Evolutionary conservation across 2,329 filamentous ascomycete genomes (phyloP), one percentile per base, ranked within the genome.

Genomic region (Trichoderma polysporum): DNA sequence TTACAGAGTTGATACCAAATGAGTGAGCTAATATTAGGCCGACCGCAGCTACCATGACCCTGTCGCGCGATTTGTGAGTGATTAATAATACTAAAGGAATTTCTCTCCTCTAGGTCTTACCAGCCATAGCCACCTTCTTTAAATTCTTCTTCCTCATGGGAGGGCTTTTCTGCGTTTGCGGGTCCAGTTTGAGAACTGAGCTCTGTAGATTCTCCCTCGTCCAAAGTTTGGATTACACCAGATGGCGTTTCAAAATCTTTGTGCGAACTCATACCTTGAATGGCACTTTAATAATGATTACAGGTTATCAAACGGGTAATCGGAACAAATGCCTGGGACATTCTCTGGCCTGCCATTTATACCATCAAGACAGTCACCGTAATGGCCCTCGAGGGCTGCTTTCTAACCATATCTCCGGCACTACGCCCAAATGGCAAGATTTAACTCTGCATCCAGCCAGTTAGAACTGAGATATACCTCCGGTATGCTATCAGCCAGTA

Each of bases 61-160:
- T 63, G 15, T 2, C 10, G n/a, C 2, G 31, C 22, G 2, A 8
- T 19, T 41, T 13, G 17, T 52, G 10, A 41, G 49, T 7, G 0
- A 7, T 37, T 39, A 13, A 39, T 17, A 4, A 4, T 6, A 12
- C 5, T 9, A 7, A 2, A 31, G 15, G n/a, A 9, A 9, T 3
- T 10, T n/a, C 8, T 13, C 17, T 7, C 1, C 17, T 5, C 33
- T 52, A 6, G 10, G 25, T 3, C 60, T 63, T 27, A 63, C 60
- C 61, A 64, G 19, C 61, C 61, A 19, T 64, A 64, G 4, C 61
- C 37, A n/a, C 61, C 37, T n/a, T 64, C 61, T 25, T 64, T 45
- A 15, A 47, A 41, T 4, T 54, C 50, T 4, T 64, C 50, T 6
- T 64, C 61, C 13, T 56, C 50, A 13, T 25, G 3, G 3, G 9